Conservation (phyloP, 2,329 filamentous ascomycete genomes). For the Pestalotiopsis sp. region DNA sequence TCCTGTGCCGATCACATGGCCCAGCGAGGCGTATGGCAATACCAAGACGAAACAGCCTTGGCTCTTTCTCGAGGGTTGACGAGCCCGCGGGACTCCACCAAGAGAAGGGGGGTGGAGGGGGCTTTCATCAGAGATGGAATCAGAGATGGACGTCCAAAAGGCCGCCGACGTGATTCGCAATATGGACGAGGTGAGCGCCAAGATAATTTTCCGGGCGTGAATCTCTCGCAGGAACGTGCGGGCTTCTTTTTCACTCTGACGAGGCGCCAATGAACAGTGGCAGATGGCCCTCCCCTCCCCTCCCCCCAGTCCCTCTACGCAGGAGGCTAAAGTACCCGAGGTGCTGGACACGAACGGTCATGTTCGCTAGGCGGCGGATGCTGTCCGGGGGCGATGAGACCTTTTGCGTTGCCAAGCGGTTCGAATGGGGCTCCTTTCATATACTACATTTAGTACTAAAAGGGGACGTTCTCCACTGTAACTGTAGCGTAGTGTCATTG, state of each 20-base stretch:
- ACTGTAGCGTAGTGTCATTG: not conserved
- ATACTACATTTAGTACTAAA: too few relatives aligned
- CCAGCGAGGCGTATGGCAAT: conserved; percentile 33
- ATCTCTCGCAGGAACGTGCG: not conserved
- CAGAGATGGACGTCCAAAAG: not conserved
- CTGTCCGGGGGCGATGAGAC: not conserved
- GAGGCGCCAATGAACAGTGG: not conserved
- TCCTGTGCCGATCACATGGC: conserved; percentile 46
- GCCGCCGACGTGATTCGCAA: not conserved
- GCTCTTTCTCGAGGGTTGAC: conserved; percentile 31
- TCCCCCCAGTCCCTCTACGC: not conserved
- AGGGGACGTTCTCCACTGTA: not conserved
- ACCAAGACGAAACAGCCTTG: conserved; percentile 30
- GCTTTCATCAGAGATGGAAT: not conserved
- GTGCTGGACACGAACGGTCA: not conserved
- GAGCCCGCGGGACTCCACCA: not conserved
- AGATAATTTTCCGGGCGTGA: not conserved
- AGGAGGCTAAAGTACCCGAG: not conserved
- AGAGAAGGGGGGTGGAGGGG: not conserved
- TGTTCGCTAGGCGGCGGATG: not conserved
- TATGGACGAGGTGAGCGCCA: not conserved
- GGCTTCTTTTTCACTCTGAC: not conserved
- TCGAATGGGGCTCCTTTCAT: not conserved
- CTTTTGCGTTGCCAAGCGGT: not conserved
- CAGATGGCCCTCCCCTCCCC: not conserved